Evolutionary conservation across 129 eudicot genomes (phyloP), one percentile per base, ranked within the genome.

Genomic region (Chrysanthemum makinoi): DNA sequence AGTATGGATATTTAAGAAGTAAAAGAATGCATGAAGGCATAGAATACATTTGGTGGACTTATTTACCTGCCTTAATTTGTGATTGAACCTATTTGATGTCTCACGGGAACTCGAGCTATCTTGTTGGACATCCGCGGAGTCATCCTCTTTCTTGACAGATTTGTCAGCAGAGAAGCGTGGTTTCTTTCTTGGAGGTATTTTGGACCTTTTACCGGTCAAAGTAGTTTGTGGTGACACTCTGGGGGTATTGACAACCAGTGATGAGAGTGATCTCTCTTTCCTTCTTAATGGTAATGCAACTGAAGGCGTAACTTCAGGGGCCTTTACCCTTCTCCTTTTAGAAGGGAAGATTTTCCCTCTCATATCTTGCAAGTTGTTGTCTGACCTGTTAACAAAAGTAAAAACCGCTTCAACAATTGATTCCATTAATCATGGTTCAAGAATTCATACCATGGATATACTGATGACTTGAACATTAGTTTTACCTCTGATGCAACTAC

Each of bases 181-280:
- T 63, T 88, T 75, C 79, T 91, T 91, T 61, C 94, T 83, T 48
- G 87, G 46, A 16, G 77, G 68, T 49, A 75, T 82, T 79, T 81
- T 91, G 62, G 96, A 80, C 79, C 96, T 86, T 81, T 84, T 80
- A 54, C 97, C 94, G 7, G 96, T 86, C 87, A 85, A 44, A 12
- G 83, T 78, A 75, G 75, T 66, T 70, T 88, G 90, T 53, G 90
- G 20, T 63, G 93, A 82, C 44, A 91, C 91, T 70, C 87, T 76
- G 10, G 97, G 94, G 43, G 97, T 83, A 79, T 83, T 79, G 74
- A 88, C 89, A 72, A 82, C 97, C 57, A 91, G 56, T 48, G 96
- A 88, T 8, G 97, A 91, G 24, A 91, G 89, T 73, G 96, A 88
- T 65, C 96, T 83, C 76, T 91, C 97, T 73, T 88, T 91, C 79